A percentile compares a stretch with the other conserved stretches of the same genome.
Evolutionary conservation across 73 alveolate genomes (phyloP).

Genomic region (Paramecium bursaria): DNA sequence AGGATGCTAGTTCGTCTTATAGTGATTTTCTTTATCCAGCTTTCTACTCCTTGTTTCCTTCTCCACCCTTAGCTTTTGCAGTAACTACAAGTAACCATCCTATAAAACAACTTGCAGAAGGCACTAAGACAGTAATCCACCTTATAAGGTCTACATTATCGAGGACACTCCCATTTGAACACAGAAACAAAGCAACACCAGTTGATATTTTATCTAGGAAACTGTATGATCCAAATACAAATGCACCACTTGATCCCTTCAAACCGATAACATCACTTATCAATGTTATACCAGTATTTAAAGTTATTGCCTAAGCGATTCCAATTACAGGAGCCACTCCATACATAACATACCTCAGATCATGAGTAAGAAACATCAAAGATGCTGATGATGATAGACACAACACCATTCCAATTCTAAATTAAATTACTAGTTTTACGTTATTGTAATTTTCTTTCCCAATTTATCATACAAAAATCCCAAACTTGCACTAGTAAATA

Average conservation of each 20-base stretch:
- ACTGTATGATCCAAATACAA: slow-evolving; percentile 85
- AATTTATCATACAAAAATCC: slow-evolving; percentile 63
- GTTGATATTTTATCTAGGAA: slow-evolving; percentile 79
- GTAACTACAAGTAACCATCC: slow-evolving; percentile 59
- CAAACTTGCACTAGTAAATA: slow-evolving; percentile 73
- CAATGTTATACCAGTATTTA: slow-evolving; percentile 76
- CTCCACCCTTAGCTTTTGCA: slow-evolving; percentile 16
- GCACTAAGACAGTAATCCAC: slow-evolving; percentile 60
- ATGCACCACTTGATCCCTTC: slow-evolving; percentile 81
- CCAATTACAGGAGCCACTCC: slow-evolving; percentile 73
- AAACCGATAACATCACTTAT: slow-evolving; percentile 86
- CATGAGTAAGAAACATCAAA: slow-evolving; percentile 8
- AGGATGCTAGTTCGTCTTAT: slow-evolving; percentile 40
- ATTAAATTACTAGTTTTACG: slow-evolving; percentile 9
- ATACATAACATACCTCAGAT: slow-evolving; percentile 70
- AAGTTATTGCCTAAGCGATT: slow-evolving; percentile 74
- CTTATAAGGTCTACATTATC: slow-evolving; percentile 51
- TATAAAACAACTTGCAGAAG: slow-evolving; percentile 21
- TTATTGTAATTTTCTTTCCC: slow-evolving; percentile 72
- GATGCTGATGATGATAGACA: slow-evolving; percentile 27
- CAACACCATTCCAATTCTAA: slow-evolving; percentile 49
- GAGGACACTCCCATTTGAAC: slow-evolving; percentile 53
- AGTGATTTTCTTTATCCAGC: slow-evolving; percentile 9
- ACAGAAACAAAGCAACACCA: slow-evolving; percentile 71
- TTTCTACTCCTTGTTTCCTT: slow-evolving; percentile 1